phyloP scores from a whole-genome alignment of 1,139 yeast species.

The Saccharomycopsis hybrid region DNA sequence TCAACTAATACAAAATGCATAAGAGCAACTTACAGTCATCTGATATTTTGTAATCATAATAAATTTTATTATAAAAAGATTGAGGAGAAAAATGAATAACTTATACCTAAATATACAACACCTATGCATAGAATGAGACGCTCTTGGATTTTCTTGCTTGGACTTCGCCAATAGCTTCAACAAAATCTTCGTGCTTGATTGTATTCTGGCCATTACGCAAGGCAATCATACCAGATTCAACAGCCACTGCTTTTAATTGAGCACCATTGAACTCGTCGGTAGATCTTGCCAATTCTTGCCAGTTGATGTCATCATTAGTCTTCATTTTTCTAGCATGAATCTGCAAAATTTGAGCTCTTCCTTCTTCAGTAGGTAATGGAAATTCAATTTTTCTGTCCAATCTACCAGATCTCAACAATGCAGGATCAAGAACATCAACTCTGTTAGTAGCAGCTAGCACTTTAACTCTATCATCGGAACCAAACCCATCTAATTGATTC shows the following conservation, averaged over 20 bases:
- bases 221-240: conserved; percentile 99
- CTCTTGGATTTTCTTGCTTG: conserved; percentile 95
- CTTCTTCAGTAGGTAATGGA: conserved; percentile 95
- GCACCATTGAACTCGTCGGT: conserved; percentile 99
- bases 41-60: no score
- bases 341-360: conserved; percentile 92
- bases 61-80: no score
- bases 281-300: conserved; percentile 97
- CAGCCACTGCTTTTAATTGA: conserved; percentile 95
- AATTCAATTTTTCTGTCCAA: conserved; percentile 96
- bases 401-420: conserved; percentile 93
- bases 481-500: conserved; percentile 96
- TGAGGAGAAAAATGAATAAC: no score
- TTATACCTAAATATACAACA: neutral
- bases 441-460: conserved; percentile 98
- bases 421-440: conserved; percentile 97
- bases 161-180: conserved; percentile 96
- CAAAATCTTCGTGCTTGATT: conserved; percentile 95
- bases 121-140: conserved; percentile 87
- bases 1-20: neutral
- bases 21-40: neutral
- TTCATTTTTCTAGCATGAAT: conserved; percentile 97
- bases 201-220: conserved; percentile 87
- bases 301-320: conserved; percentile 86
- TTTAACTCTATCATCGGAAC: conserved; percentile 95